Evolutionary conservation across 352 stramenopile species (phyloP), one percentile per base, ranked within the genome.

Genomic region (Globisporangium sylvaticum): DNA sequence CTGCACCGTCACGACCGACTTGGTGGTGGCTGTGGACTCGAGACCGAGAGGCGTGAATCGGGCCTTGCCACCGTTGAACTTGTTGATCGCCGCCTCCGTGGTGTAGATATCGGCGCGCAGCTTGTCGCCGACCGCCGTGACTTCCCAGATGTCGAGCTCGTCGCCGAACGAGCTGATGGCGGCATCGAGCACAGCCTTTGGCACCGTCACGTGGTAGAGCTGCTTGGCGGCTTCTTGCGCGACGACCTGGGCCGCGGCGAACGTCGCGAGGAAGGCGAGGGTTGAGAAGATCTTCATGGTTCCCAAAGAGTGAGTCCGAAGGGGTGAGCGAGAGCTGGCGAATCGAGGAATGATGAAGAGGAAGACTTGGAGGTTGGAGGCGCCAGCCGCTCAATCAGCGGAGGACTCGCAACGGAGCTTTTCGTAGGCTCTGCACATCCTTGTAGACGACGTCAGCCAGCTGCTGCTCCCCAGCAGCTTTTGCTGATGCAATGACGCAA

Each of bases 191-290:
- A 72, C 57, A 29, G 22, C 32, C 71, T 75, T 77, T 24, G 71
- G 71, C 55, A 74, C 64, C 0, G 59, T 77, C 8, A 77, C 71
- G 62, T 77, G 71, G 64, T 64, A 77, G 50, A 71, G 71, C 39
- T 77, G 64, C 71, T 77, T 77, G 1, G 37, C 63, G 39, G 54
- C 67, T 24, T 77, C 65, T 18, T 74, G 31, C 8, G 71, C 71
- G n/a, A 54, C 55, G 50, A 64, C 55, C 37, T 72, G 64, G 50
- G 60, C 68, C 2, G 50, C 56, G 29, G 66, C 56, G 32, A 72
- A 57, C 20, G 71, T 64, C 3, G 60, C 68, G 10, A 72, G 52
- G 32, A 64, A 24, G 0, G 67, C 60, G 65, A 76, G 29, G 10
- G 66, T 58, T 9, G 39, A 34, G 63, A 77, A 68, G 50, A 74